Evolutionary conservation across 2,329 filamentous ascomycete genomes (phyloP), one percentile per base, ranked within the genome.

Genomic region (Ceratocystis smalleyi): DNA sequence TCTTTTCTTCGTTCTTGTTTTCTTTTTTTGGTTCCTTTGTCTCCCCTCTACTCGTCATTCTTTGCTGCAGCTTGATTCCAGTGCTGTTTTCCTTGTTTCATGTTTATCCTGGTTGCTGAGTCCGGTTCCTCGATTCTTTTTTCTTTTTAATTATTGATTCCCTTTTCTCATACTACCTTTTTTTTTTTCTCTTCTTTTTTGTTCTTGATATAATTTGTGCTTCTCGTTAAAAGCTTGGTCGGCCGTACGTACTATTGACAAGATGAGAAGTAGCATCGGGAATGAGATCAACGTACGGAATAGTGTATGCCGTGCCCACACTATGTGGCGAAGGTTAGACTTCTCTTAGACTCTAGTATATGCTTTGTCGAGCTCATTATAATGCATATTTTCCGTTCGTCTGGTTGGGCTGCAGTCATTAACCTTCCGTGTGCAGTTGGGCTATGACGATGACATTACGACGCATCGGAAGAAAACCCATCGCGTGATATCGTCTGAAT

Each of bases 1-100:
- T 78, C 35, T 40, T 76, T 70, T 72, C 78, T 80, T 74, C 69
- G 71, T 75, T 75, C 70, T 74, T 71, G 71, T 68, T 65, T 68
- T 70, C 74, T 71, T 71, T 68, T 64, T 68, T 45, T 67, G 47
- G 72, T 71, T 72, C 71, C 71, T 73, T 69, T 76, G 71, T 74
- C 72, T 71, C 70, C 70, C 71, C 74, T 74, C 75, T 74, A 75
- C 71, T 72, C 71, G 71, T 71, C 65, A 63, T 67, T 59, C 54
- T 59, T 65, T 67, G 47, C 43, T 61, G 49, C 60, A 49, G 45
- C 63, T 65, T 65, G 47, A 62, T 64, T 63, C 49, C 60, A 65
- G 59, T 65, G 47, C 64, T 63, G 61, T 64, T 63, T 71, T 69
- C 72, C 72, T 68, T 66, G 60, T 60, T 60, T 64, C 63, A 64